Base-by-base conservation (phyloP, 345 rosid genomes). In the Sisymbrium altissimum region DNA sequence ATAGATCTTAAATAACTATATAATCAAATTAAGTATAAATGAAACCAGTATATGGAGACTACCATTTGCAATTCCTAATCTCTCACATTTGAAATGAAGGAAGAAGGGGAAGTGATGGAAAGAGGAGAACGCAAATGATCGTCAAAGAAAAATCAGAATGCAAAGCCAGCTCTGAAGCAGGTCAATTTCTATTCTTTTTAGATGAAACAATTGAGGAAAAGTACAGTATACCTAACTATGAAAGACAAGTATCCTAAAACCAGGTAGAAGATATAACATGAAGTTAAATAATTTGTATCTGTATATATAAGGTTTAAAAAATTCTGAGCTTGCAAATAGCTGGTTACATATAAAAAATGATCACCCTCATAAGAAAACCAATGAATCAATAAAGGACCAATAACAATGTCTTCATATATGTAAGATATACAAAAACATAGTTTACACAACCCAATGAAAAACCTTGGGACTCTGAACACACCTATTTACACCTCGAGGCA, bases 401-500 rank as follows among this genome's bases (percentile, higher is more conserved):
- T 57, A 71, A 75, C 70, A 77, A 72, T 66, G 67, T 79, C 78
- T 82, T 79, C 76, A 80, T 83, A 87, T n/a, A n/a, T n/a, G n/a
- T n/a, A 72, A 76, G 73, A 76, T 85, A 85, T 84, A 83, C 41
- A 76, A 14, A 68, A 72, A 79, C 49, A 73, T 68, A 77, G 64
- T 82, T 84, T 87, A 86, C 87, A 83, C 45, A 83, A 83, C 85
- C 78, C 84, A 82, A 81, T 84, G 81, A 85, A 85, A 88, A 85
- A 85, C 86, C 85, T 70, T 82, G 84, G 96, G 78, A 80, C 90
- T 88, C 97, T 82, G 88, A 87, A 92, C 98, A 86, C 84, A 96
- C 99, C 99, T 96, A 90, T 96, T 87, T 81, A 89, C 82, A 85
- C 99, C 99, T 79, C 78, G 99, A 78, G 99, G 98, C 90, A 96